Evolutionary conservation across 2,329 filamentous ascomycete genomes (phyloP).

Genomic region (Paraconiothyrium brasiliense): DNA sequence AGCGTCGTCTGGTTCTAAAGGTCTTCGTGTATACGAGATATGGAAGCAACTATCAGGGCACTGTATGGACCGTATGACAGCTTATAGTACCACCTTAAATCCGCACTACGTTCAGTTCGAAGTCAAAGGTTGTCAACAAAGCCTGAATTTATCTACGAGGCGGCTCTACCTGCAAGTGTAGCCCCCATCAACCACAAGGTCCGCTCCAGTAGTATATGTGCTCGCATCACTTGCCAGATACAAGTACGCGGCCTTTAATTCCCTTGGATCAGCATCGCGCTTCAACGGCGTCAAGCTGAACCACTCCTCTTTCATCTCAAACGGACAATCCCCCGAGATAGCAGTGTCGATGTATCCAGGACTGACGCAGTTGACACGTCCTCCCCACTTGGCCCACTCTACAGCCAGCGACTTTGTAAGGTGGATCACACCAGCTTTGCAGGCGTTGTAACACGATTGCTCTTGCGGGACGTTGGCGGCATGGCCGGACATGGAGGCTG

Average conservation of each 20-base stretch:
- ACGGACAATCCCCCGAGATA: conserved; percentile 78
- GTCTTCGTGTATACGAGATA: no score
- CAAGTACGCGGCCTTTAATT: conserved; percentile 80
- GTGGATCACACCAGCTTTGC: conserved; percentile 82
- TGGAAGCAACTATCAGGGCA: no score
- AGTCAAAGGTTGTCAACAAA: background rate
- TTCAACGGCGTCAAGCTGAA: conserved; percentile 76
- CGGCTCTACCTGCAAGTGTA: conserved; percentile 53
- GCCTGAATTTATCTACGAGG: background rate
- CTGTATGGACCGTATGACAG: no score
- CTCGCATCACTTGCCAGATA: conserved; percentile 79
- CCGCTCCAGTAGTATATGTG: conserved; percentile 75
- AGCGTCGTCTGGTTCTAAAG: no score
- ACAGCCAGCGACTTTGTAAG: conserved; percentile 80
- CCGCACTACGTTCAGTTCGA: background rate
- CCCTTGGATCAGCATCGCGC: conserved; percentile 75
- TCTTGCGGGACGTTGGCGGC: conserved; percentile 69
- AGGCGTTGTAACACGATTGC: conserved; percentile 84
- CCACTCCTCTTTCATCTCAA: conserved; percentile 85
- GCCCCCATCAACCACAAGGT: conserved; percentile 61
- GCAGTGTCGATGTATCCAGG: conserved; percentile 88
- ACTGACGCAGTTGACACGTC: conserved; percentile 82
- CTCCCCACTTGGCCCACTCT: conserved; percentile 81
- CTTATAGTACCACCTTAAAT: no score
- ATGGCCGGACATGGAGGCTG: conserved; percentile 69